These are phyloP conservation scores for Entomortierella lignicola DNA, from an alignment of 192 early-diverging fungal species.

Conservation along the genomic window DNA sequence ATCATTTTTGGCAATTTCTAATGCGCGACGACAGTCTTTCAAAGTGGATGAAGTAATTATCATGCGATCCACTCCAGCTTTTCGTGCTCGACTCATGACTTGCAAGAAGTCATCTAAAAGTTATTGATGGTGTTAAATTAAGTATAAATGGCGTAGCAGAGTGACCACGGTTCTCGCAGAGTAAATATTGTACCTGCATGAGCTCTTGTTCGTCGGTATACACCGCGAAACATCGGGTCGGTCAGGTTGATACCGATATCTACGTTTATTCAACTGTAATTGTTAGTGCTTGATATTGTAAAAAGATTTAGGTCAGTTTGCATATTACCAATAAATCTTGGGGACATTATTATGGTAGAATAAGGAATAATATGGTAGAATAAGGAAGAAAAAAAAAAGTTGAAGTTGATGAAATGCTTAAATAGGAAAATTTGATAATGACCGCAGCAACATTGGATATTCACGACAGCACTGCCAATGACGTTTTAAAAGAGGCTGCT, in stretches of 20 bases:
- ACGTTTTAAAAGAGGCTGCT: too few relatives aligned
- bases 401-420: too few relatives aligned
- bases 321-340: conserved; percentile 23
- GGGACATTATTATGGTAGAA: too few relatives aligned
- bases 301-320: not conserved
- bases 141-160: not conserved
- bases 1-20: conserved; percentile 64
- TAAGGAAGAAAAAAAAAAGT: too few relatives aligned
- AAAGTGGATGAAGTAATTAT: conserved; percentile 82
- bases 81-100: conserved; percentile 71
- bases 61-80: conserved; percentile 75
- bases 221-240: conserved; percentile 83
- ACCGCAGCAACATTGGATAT: too few relatives aligned
- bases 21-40: conserved; percentile 66
- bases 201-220: conserved; percentile 79
- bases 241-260: conserved; percentile 92
- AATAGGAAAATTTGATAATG: too few relatives aligned
- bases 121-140: not conserved
- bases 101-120: conserved; percentile 70
- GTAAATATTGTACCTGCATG: conserved; percentile 65
- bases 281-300: not conserved
- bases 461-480: too few relatives aligned
- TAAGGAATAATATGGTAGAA: too few relatives aligned
- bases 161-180: not conserved
- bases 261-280: not conserved